phyloP scores from a whole-genome alignment of 768 basidiomycete species.

The Rubroboletus satanas region DNA sequence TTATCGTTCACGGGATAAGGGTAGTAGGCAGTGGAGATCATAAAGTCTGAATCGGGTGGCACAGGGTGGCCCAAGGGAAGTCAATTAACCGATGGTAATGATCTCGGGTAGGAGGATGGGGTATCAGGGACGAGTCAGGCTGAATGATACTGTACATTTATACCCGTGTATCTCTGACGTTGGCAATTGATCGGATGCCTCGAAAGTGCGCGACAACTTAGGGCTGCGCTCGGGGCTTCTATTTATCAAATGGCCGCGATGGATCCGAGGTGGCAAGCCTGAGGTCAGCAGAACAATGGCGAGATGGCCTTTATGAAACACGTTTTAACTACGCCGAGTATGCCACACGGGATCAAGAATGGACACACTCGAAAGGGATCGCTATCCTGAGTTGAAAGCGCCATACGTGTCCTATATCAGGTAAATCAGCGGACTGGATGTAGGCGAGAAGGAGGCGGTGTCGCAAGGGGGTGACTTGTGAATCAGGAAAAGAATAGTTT shows the following conservation, averaged over 20 bases:
- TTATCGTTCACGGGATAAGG: slow-evolving; percentile 25
- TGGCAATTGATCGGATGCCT: slow-evolving; percentile 31
- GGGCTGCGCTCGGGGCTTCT: slow-evolving; percentile 29
- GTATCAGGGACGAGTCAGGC: slow-evolving; percentile 26
- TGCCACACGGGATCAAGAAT: slow-evolving; percentile 21
- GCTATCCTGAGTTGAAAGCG: slow-evolving; percentile 15
- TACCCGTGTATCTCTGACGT: slow-evolving; percentile 30
- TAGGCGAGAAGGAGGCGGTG: slow-evolving; percentile 20
- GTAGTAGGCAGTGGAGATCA: slow-evolving; percentile 32
- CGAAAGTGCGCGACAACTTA: slow-evolving; percentile 27
- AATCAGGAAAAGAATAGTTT: slow-evolving; percentile 22
- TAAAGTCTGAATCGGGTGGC: slow-evolving; percentile 24
- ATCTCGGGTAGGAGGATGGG: slow-evolving; percentile 18
- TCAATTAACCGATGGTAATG: slow-evolving; percentile 17
- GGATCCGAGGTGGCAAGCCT: slow-evolving; percentile 18
- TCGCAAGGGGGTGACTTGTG: slow-evolving; percentile 22
- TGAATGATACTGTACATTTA: slow-evolving; percentile 28
- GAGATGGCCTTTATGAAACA: slow-evolving; percentile 30
- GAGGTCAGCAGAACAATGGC: slow-evolving; percentile 20
- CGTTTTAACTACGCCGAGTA: slow-evolving; percentile 26
- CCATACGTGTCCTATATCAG: slow-evolving; percentile 28
- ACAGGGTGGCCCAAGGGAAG: slow-evolving; percentile 15
- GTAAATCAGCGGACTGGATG: slow-evolving; percentile 28
- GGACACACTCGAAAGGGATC: slow-evolving; percentile 25
- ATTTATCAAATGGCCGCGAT: slow-evolving; percentile 34